Conservation (phyloP, 768 basidiomycete species). For the Lyophyllum shimeji region DNA sequence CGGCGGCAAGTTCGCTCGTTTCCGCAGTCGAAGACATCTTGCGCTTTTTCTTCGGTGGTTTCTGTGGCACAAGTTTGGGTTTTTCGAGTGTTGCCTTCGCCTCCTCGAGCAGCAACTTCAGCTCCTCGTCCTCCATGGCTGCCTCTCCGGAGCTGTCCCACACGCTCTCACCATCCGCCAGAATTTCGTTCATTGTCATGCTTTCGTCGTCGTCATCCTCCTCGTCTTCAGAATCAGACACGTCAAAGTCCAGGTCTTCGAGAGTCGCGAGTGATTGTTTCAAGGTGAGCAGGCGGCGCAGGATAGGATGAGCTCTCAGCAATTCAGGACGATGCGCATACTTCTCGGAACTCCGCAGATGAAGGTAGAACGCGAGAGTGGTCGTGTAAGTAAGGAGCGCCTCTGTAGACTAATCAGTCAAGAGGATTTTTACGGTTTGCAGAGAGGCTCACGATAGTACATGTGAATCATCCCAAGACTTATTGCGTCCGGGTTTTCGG, state of each 20-base stretch:
- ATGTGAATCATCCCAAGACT: constrained; percentile 74
- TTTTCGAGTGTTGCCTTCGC: constrained; percentile 33
- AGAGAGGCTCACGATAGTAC: constrained; percentile 74
- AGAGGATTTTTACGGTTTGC: not conserved
- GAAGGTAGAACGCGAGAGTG: constrained; percentile 88
- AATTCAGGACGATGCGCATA: constrained; percentile 60
- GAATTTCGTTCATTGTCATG: constrained; percentile 31
- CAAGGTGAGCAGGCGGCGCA: constrained; percentile 73
- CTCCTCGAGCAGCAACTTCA: constrained; percentile 58
- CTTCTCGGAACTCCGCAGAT: constrained; percentile 73
- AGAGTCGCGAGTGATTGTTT: constrained; percentile 81
- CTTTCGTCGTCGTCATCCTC: constrained; percentile 40
- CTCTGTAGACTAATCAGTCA: constrained; percentile 48
- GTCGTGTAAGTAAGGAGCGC: constrained; percentile 88
- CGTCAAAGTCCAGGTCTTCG: constrained; percentile 78
- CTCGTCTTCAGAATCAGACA: constrained; percentile 42
- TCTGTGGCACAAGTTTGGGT: constrained; percentile 25
- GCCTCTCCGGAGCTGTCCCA: constrained; percentile 39
- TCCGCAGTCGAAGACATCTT: constrained; percentile 44
- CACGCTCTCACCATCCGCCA: constrained; percentile 39
- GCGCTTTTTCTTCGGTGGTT: constrained; percentile 63
- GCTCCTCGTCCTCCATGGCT: constrained; percentile 42
- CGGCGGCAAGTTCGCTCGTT: constrained; percentile 28
- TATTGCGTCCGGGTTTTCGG: constrained; percentile 48
- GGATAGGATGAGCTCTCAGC: constrained; percentile 69